A percentile compares a stretch with the other conserved stretches of the same genome.
phyloP scores from a whole-genome alignment of 2,329 filamentous ascomycete species.

The Neopestalotiopsis sp. region DNA sequence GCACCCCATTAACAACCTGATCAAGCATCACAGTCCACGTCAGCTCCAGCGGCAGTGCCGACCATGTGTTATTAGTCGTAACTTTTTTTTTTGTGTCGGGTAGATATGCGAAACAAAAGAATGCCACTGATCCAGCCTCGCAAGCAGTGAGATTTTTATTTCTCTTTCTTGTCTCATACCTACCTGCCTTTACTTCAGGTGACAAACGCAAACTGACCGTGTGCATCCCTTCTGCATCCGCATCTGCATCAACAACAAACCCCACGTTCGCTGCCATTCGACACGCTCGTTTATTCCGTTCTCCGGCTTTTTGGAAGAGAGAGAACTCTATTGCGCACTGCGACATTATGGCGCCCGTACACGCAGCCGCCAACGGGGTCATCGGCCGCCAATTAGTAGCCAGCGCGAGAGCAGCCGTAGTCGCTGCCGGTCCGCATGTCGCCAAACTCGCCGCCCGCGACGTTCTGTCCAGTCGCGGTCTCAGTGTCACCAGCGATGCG shows the following conservation, averaged over 20 bases:
- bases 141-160: neutral
- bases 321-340: neutral
- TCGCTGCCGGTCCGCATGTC: conserved; percentile 31
- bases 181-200: neutral
- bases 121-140: neutral
- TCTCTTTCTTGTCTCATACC: neutral
- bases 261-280: neutral
- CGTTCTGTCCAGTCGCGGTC: conserved; percentile 53
- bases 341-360: conserved; percentile 31
- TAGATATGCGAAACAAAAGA: neutral
- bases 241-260: neutral
- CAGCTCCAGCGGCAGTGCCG: conserved; percentile 11
- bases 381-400: conserved; percentile 30
- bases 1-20: no score
- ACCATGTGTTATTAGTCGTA: neutral
- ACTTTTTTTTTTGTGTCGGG: neutral
- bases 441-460: conserved; percentile 30
- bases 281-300: conserved; percentile 4
- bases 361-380: conserved; percentile 22
- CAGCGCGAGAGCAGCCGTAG: conserved; percentile 30
- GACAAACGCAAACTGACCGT: neutral
- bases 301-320: neutral
- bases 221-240: neutral
- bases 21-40: conserved; percentile 16
- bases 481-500: conserved; percentile 66